Evolutionary conservation across 441 rosid genomes (phyloP).

Genomic region (Viola pubescens): DNA sequence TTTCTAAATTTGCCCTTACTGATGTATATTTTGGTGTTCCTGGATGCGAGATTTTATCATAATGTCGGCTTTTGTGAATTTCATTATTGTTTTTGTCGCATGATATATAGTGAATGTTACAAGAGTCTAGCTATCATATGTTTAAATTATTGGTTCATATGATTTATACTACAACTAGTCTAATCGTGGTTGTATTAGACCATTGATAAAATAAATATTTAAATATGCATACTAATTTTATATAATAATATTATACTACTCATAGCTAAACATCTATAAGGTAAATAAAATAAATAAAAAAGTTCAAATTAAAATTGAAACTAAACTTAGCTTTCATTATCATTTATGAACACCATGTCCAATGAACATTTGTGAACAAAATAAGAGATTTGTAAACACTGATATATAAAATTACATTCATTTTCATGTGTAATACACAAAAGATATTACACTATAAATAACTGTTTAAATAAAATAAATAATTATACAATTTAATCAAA

Average conservation of each 20-base stretch:
- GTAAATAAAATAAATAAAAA: too few species aligned
- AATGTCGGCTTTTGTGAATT: conserved; percentile 1
- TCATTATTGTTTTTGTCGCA: conserved; percentile 2
- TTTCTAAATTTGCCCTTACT: background rate
- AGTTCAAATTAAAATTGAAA: too few species aligned
- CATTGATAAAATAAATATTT: background rate
- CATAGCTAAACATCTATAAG: background rate
- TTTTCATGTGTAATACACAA: too few species aligned
- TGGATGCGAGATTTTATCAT: background rate
- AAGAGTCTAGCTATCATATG: background rate
- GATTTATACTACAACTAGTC: background rate
- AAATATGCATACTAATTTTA: background rate
- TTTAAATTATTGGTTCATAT: too few species aligned
- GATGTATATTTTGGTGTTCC: background rate
- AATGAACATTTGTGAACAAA: too few species aligned
- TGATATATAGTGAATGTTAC: background rate
- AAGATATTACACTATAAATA: too few species aligned
- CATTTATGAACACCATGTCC: too few species aligned
- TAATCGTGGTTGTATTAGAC: background rate
- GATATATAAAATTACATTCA: too few species aligned
- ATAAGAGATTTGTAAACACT: too few species aligned
- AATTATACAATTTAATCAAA: too few species aligned
- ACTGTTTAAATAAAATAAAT: too few species aligned
- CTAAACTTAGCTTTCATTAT: too few species aligned
- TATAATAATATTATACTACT: background rate